Base-by-base conservation (phyloP, 257 asterid genomes). In the Lycium ferocissimum region DNA sequence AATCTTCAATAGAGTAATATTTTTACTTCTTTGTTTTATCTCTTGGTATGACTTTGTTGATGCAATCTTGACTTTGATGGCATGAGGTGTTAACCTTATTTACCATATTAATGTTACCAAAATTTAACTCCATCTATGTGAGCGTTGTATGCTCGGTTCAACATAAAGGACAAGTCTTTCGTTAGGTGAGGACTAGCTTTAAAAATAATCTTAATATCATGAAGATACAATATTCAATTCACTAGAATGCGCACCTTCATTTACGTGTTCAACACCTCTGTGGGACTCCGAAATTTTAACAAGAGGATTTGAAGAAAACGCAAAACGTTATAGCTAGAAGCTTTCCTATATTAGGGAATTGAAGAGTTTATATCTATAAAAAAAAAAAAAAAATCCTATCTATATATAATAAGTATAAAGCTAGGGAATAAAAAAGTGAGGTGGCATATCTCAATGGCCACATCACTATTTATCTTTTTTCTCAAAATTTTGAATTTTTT, bases 11-110 rank as follows among this genome's bases (percentile, higher is more conserved):
- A 26, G 33, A 26, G 33, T 26, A 51, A 0, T 13, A 1, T 26
- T 38, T 51, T 76, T 53, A 13, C 65, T 26, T 78, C 33, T 26
- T 78, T 76, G 63, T 51, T 76, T 75, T 22, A 51, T 26, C 82
- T 26, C 22, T 76, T 76, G 82, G 82, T 63, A 13, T 51, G 22
- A 8, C 62, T 22, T 22, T 2, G 9, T 51, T 78, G 82, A 53
- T 53, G 47, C 65, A 33, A 7, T 7, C 65, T 78, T 33, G 66
- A 14, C 82, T 14, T 33, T 33, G 65, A 53, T 8, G 65, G 15
- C 82, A 53, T 8, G 49, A 53, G 33, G 3, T 53, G 49, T 53
- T 53, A 54, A 53, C 7, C 3, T 4, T 6, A 2, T 53, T 53
- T 78, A 78, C 82, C 53, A 13, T 33, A 51, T 9, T 14, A 78